phyloP scores from a whole-genome alignment of 78 protist species.

The Protostelium mycophagum region DNA sequence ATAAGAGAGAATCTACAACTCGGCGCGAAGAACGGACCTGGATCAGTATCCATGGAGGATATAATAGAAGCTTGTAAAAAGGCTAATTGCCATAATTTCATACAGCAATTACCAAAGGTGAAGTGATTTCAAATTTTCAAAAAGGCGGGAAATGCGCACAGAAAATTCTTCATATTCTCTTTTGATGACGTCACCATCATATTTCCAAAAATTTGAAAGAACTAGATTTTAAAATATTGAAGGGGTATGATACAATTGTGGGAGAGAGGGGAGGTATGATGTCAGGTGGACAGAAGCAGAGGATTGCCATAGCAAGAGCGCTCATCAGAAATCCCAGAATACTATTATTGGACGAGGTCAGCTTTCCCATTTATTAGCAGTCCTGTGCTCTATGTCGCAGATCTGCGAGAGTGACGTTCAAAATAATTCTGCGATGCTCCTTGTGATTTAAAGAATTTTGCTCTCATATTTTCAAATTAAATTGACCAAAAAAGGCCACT shows the following conservation, averaged over 20 bases:
- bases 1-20: conserved; percentile 79
- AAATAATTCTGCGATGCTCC: too few species aligned
- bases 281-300: conserved; percentile 85
- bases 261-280: conserved; percentile 92
- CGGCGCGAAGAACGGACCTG: conserved; percentile 48
- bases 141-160: not conserved
- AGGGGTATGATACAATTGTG: conserved; percentile 85
- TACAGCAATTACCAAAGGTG: conserved; percentile 47
- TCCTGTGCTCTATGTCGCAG: too few species aligned
- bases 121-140: not conserved
- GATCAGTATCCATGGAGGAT: conserved; percentile 38
- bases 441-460: too few species aligned
- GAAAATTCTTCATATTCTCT: conserved; percentile 17
- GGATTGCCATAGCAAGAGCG: conserved; percentile 95
- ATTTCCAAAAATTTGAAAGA: conserved; percentile 50
- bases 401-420: too few species aligned
- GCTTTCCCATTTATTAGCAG: too few species aligned
- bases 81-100: conserved; percentile 92
- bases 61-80: conserved; percentile 67
- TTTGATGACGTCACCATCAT: conserved; percentile 40
- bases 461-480: too few species aligned
- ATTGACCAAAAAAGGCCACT: too few species aligned
- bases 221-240: conserved; percentile 64
- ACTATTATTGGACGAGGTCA: conserved; percentile 95
- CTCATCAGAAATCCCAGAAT: conserved; percentile 85